phyloP scores from a whole-genome alignment of 2,329 filamentous ascomycete species.

The Aureobasidium vineae region DNA sequence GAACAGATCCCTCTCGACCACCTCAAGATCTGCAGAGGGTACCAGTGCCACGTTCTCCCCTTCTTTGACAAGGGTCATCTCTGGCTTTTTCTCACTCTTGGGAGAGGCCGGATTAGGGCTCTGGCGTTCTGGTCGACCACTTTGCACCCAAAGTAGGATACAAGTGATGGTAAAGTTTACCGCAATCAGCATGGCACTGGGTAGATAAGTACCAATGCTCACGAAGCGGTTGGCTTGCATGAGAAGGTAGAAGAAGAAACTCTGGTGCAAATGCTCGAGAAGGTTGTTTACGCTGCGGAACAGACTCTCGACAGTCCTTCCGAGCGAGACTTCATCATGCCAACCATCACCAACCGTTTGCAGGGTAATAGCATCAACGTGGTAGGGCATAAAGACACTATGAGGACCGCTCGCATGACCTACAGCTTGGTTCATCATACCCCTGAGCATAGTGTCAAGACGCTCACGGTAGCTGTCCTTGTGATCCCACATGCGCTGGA shows the following conservation, averaged over 20 bases:
- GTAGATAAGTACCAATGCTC: conserved; percentile 95
- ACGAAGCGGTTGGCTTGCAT: conserved; percentile 92
- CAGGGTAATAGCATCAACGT: conserved; percentile 92
- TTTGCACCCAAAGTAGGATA: conserved; percentile 89
- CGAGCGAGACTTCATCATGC: conserved; percentile 97
- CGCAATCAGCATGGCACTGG: conserved; percentile 95
- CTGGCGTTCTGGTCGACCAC: conserved; percentile 52
- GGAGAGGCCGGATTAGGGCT: conserved; percentile 39
- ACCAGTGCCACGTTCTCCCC: conserved; percentile 41
- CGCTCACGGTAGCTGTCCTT: conserved; percentile 75
- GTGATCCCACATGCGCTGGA: conserved; percentile 84
- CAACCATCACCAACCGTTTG: conserved; percentile 87
- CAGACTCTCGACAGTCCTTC: conserved; percentile 81
- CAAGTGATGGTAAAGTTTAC: conserved; percentile 95
- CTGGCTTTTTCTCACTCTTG: conserved; percentile 36
- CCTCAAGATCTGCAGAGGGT: conserved; percentile 41
- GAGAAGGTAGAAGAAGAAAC: conserved; percentile 98
- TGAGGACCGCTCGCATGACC: conserved; percentile 89
- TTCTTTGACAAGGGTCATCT: conserved; percentile 40
- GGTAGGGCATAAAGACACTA: conserved; percentile 95
- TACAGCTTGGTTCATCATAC: conserved; percentile 88
- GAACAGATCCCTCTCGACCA: conserved; percentile 64
- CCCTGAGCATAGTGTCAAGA: conserved; percentile 81
- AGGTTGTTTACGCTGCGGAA: conserved; percentile 95
- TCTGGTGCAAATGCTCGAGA: conserved; percentile 94